Evolutionary conservation across 352 stramenopile species (phyloP).

Genomic region (Phytophthora meadii): DNA sequence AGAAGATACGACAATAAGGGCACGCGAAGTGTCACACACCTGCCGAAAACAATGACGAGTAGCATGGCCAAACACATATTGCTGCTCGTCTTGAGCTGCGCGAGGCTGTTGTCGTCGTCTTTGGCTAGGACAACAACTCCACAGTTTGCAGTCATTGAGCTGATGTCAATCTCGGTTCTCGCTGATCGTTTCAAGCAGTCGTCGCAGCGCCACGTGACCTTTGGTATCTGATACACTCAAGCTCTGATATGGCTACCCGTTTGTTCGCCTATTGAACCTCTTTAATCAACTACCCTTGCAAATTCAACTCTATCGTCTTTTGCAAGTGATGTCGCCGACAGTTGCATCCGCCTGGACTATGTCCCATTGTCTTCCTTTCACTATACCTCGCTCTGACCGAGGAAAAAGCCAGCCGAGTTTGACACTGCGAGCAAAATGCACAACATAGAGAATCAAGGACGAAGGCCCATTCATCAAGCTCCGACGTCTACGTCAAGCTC

Average conservation of each 20-base stretch:
- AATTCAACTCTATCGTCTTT: neutral
- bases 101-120: too few relatives aligned
- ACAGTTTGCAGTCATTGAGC: conserved; percentile 4
- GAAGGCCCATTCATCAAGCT: conserved; percentile 2
- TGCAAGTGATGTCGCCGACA: neutral
- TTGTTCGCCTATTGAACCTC: neutral
- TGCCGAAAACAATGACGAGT: too few relatives aligned
- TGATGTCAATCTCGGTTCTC: neutral
- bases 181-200: conserved; percentile 11
- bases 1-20: too few relatives aligned
- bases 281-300: neutral
- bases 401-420: conserved; percentile 22
- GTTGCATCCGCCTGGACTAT: neutral
- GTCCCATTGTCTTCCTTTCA: neutral
- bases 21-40: too few relatives aligned
- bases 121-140: neutral
- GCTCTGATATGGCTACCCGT: neutral
- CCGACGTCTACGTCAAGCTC: conserved; percentile 8
- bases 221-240: neutral
- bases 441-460: conserved; percentile 28
- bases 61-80: too few relatives aligned
- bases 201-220: conserved; percentile 2
- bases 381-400: conserved; percentile 9
- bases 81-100: too few relatives aligned
- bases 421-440: conserved; percentile 31